Evolutionary conservation across 1,284 basidiomycete species (phyloP).

Genomic region (Marasmius fiardii): DNA sequence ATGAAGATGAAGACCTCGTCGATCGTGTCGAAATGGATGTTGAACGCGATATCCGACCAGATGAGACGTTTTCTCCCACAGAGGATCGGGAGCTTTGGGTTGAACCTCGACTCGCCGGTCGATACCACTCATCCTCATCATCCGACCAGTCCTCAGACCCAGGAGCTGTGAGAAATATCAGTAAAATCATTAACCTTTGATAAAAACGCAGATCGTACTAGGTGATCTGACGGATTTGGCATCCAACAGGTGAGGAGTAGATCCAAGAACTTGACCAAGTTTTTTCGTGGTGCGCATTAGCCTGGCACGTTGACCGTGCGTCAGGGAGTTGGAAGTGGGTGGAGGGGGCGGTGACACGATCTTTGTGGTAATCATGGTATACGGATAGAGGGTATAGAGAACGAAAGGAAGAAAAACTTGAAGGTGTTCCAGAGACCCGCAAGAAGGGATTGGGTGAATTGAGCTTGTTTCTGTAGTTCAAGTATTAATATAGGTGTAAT

Average conservation of each 20-base stretch:
- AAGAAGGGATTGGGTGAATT: neutral
- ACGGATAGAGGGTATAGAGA: neutral
- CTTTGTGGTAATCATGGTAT: conserved; percentile 19
- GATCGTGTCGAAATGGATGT: neutral
- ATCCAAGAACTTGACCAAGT: conserved; percentile 56
- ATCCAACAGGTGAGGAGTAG: conserved; percentile 59
- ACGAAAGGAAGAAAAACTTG: conserved; percentile 1
- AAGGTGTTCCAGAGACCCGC: conserved; percentile 3
- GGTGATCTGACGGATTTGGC: conserved; percentile 12
- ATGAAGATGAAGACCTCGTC: neutral
- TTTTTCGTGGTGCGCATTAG: conserved; percentile 59
- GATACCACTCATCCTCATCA: conserved; percentile 6
- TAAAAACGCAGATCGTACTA: conserved; percentile 21
- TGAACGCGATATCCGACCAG: conserved; percentile 4
- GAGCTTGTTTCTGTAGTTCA: neutral
- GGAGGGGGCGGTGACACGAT: conserved; percentile 53
- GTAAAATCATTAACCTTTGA: neutral
- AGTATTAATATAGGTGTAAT: neutral
- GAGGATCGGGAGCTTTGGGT: conserved; percentile 2
- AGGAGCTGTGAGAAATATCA: neutral
- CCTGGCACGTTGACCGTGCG: conserved; percentile 48
- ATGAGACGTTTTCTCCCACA: neutral
- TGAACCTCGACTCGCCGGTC: conserved; percentile 8
- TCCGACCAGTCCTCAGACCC: conserved; percentile 5
- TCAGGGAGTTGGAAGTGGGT: conserved; percentile 57